Conservation (phyloP, 2,329 filamentous ascomycete species). For the Apiospora sp. region DNA sequence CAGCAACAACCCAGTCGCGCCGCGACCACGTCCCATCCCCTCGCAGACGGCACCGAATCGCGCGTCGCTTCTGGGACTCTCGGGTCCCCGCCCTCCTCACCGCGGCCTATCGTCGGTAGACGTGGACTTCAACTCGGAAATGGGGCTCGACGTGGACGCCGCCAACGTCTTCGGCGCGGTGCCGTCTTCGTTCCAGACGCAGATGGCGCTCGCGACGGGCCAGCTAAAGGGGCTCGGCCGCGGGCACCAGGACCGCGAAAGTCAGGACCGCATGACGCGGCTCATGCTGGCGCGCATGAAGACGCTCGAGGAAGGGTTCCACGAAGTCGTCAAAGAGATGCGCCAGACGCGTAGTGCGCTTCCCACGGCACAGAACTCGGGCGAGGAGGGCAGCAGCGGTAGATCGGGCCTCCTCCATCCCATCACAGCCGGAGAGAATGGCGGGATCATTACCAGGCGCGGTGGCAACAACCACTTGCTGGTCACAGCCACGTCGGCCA, state of each 20-base stretch:
- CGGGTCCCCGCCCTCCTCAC: not conserved
- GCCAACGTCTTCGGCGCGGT: constrained; percentile 69
- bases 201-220: constrained; percentile 77
- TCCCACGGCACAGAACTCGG: constrained; percentile 61
- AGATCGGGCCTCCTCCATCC: constrained; percentile 3
- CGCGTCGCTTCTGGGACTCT: constrained; percentile 55
- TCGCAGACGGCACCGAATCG: constrained; percentile 65
- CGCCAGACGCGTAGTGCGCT: constrained; percentile 63
- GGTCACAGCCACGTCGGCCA: not conserved
- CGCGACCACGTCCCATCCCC: constrained; percentile 64
- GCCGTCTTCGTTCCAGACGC: constrained; percentile 81
- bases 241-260: constrained; percentile 45
- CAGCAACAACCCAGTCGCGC: not conserved
- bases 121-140: constrained; percentile 77
- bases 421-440: not conserved
- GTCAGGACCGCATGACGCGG: constrained; percentile 76
- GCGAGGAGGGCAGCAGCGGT: constrained; percentile 44
- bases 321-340: constrained; percentile 85
- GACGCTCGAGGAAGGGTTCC: constrained; percentile 88
- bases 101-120: constrained; percentile 70
- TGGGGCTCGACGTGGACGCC: constrained; percentile 64
- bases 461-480: not conserved
- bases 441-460: not conserved
- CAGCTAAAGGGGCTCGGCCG: constrained; percentile 57
- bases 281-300: constrained; percentile 92